A percentile compares a stretch with the other conserved stretches of the same genome.
These are phyloP conservation scores for Vigna reflexopilosa DNA, from an alignment of 306 rosid species.

Conservation along the genomic window DNA sequence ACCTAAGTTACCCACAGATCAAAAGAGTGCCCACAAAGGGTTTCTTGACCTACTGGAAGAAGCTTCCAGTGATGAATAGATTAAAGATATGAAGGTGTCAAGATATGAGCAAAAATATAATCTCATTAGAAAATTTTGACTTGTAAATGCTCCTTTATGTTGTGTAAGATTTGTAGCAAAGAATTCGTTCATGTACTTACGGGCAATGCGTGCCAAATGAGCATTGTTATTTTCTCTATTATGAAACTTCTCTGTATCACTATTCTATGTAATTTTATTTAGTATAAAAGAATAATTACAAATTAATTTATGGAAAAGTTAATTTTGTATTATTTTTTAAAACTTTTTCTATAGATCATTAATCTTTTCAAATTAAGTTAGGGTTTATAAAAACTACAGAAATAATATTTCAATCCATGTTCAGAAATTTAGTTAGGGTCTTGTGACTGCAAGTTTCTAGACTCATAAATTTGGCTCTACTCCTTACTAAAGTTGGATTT, in stretches of 20 bases:
- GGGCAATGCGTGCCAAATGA: not conserved
- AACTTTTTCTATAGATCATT: no score
- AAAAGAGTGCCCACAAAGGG: slow-evolving; percentile 57
- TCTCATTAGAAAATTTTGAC: slow-evolving; percentile 39
- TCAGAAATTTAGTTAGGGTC: no score
- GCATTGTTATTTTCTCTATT: slow-evolving; percentile 3
- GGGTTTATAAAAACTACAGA: no score
- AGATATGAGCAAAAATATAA: slow-evolving; percentile 39
- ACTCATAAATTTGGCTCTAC: no score
- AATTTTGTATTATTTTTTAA: no score
- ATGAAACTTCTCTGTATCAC: slow-evolving; percentile 11
- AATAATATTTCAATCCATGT: no score
- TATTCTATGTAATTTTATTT: not conserved
- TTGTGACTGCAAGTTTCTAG: no score
- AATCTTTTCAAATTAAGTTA: no score
- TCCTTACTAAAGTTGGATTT: no score
- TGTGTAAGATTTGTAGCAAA: slow-evolving; percentile 37
- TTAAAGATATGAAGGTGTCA: slow-evolving; percentile 25
- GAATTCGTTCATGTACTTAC: not conserved
- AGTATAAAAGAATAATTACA: no score
- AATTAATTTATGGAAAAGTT: no score
- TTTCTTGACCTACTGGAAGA: slow-evolving; percentile 89
- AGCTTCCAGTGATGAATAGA: slow-evolving; percentile 63
- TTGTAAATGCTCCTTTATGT: slow-evolving; percentile 48
- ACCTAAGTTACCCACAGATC: slow-evolving; percentile 35